phyloP scores from a whole-genome alignment of 768 basidiomycete species.

The Mycena epipterygia region DNA sequence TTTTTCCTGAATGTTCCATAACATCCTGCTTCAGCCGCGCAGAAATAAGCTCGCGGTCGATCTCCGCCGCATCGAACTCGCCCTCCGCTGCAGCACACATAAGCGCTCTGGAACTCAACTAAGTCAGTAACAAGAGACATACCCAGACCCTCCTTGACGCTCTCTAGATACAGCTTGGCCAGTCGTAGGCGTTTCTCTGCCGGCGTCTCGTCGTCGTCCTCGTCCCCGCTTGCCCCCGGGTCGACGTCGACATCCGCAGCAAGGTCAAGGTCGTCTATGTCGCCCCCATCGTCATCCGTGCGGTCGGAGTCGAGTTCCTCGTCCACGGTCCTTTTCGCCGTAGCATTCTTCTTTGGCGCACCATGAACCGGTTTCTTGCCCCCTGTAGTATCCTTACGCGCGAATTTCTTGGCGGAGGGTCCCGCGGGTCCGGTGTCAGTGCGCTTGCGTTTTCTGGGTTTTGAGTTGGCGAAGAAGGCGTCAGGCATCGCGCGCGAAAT shows the following conservation, averaged over 20 bases:
- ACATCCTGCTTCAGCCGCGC: slow-evolving; percentile 94
- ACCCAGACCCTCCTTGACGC: slow-evolving; percentile 83
- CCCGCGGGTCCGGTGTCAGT: slow-evolving; percentile 47
- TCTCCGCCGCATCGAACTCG: slow-evolving; percentile 95
- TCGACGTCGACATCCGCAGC: slow-evolving; percentile 62
- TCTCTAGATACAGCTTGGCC: slow-evolving; percentile 91
- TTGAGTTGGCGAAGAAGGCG: slow-evolving; percentile 80
- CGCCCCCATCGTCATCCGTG: slow-evolving; percentile 66
- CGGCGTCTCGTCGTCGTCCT: slow-evolving; percentile 92
- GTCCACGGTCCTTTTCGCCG: slow-evolving; percentile 52
- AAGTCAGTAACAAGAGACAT: slow-evolving; percentile 43
- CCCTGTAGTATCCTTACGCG: slow-evolving; percentile 40
- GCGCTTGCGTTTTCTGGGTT: slow-evolving; percentile 75
- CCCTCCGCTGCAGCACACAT: slow-evolving; percentile 71
- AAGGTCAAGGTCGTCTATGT: slow-evolving; percentile 75
- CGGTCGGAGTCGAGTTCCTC: slow-evolving; percentile 79
- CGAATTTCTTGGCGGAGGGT: slow-evolving; percentile 45
- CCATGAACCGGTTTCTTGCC: slow-evolving; percentile 34
- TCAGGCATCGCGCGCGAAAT: slow-evolving; percentile 73
- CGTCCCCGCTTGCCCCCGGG: slow-evolving; percentile 78
- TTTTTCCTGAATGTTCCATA: slow-evolving; percentile 88
- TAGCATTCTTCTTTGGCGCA: slow-evolving; percentile 45
- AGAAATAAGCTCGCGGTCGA: slow-evolving; percentile 94
- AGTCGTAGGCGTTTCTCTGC: slow-evolving; percentile 93
- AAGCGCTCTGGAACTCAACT: background rate